Conservation (phyloP, 306 rosid species). For the Mimosa pudica region DNA sequence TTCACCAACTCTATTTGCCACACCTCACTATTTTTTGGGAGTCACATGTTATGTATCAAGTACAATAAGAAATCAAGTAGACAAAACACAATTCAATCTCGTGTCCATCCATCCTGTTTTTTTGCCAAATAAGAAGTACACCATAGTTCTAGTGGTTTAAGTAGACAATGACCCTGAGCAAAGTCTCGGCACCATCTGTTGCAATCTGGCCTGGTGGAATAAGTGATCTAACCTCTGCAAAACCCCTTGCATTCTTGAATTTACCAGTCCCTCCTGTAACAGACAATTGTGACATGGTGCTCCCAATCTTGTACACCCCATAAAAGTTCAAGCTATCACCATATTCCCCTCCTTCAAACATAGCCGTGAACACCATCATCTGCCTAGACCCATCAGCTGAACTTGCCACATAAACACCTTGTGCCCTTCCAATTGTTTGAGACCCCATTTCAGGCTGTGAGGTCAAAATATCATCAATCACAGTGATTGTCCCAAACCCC, state of each 20-base stretch:
- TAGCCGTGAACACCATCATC: conserved; percentile 86
- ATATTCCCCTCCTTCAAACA: conserved; percentile 93
- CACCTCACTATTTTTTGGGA: conserved; percentile 20
- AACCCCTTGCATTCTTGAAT: conserved; percentile 72
- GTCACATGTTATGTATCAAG: conserved; percentile 24
- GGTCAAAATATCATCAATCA: conserved; percentile 73
- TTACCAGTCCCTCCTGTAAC: conserved; percentile 88
- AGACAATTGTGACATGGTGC: conserved; percentile 68
- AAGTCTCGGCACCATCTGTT: conserved; percentile 85
- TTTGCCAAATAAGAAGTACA: conserved; percentile 22
- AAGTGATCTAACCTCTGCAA: conserved; percentile 72
- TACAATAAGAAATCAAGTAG: conserved; percentile 44
- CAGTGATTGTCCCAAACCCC: conserved; percentile 87
- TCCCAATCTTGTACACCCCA: conserved; percentile 78
- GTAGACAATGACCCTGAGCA: conserved; percentile 68
- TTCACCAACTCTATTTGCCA: conserved; percentile 3
- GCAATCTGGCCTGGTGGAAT: conserved; percentile 80
- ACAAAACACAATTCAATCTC: conserved; percentile 35
- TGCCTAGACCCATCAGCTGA: conserved; percentile 75
- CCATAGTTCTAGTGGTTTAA: conserved; percentile 50
- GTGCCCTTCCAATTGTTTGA: conserved; percentile 67
- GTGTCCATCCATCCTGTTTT: conserved; percentile 12
- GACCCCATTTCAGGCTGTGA: conserved; percentile 77
- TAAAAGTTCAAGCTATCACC: conserved; percentile 80
- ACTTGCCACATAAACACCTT: conserved; percentile 86